Evolutionary conservation across 2,329 filamentous ascomycete species (phyloP).

Genomic region (Neofusicoccum umdonicola): DNA sequence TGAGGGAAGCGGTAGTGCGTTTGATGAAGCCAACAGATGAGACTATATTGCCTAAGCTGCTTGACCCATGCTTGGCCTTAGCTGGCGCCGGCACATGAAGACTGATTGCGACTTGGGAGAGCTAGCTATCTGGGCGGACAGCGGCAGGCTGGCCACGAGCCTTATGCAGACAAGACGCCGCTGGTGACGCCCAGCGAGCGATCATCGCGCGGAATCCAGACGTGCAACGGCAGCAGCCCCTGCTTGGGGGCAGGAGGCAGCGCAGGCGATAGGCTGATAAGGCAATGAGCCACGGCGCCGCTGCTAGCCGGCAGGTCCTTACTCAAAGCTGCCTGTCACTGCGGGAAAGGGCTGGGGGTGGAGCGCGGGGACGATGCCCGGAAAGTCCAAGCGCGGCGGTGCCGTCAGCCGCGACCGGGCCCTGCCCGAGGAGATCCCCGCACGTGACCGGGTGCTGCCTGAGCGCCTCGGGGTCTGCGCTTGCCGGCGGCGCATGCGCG

Average conservation of each 20-base stretch:
- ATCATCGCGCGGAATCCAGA: background rate
- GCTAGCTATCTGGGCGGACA: background rate
- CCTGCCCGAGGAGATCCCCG: background rate
- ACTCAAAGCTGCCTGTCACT: conserved; percentile 9
- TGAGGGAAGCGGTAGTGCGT: background rate
- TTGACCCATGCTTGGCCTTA: background rate
- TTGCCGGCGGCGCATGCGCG: background rate
- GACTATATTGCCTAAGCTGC: background rate
- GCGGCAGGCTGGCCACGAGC: background rate
- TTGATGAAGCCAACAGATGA: too few relatives aligned
- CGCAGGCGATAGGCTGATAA: conserved; percentile 8
- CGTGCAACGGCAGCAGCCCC: background rate
- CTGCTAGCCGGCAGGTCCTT: background rate
- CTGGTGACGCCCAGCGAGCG: background rate
- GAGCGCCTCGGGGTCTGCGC: background rate
- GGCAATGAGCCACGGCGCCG: background rate
- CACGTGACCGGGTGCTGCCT: too few relatives aligned
- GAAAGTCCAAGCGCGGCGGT: background rate
- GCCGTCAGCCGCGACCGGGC: background rate
- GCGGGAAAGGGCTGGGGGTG: background rate
- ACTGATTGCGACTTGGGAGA: background rate
- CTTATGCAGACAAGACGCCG: background rate
- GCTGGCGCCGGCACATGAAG: background rate
- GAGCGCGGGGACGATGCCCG: background rate
- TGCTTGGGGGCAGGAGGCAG: background rate